These are phyloP conservation scores for Pleurotus ostreatus DNA, from an alignment of 768 basidiomycete species.

Conservation along the genomic window DNA sequence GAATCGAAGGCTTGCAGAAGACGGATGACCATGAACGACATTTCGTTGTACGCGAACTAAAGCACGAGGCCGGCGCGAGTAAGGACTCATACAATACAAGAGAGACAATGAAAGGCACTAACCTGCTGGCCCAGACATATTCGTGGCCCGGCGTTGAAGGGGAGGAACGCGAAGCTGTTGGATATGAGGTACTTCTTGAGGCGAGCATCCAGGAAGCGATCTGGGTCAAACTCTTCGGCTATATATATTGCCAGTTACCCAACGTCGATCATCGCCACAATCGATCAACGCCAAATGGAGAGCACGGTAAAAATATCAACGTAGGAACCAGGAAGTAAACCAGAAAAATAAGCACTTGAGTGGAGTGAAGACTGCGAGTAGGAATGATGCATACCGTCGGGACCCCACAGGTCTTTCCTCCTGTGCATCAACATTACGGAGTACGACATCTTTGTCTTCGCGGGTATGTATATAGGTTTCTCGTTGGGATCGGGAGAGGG, in stretches of 20 bases:
- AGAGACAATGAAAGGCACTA: not conserved
- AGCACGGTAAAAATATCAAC: not conserved
- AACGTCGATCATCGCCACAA: not conserved
- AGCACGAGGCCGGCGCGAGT: too few species aligned
- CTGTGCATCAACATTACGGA: conserved; percentile 66
- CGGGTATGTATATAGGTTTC: conserved; percentile 52
- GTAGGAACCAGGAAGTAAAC: not conserved
- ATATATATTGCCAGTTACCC: not conserved
- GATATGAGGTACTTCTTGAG: conserved; percentile 56
- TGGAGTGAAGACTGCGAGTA: not conserved
- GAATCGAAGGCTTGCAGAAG: conserved; percentile 56
- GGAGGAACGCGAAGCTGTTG: conserved; percentile 69
- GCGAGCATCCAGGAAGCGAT: conserved; percentile 65
- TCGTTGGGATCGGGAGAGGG: conserved; percentile 38
- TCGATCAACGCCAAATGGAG: not conserved
- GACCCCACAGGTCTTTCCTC: conserved; percentile 65
- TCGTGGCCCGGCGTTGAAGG: conserved; percentile 58
- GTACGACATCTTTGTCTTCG: conserved; percentile 41
- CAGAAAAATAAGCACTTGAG: not conserved
- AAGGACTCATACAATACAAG: too few species aligned
- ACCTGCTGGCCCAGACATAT: conserved; percentile 63
- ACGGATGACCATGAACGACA: conserved; percentile 61
- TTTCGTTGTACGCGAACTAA: conserved; percentile 26
- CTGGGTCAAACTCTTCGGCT: conserved; percentile 70
- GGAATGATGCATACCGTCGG: conserved; percentile 44